Conservation (phyloP, 2,329 filamentous ascomycete genomes). For the Paecilomyces dactylethromorphus region DNA sequence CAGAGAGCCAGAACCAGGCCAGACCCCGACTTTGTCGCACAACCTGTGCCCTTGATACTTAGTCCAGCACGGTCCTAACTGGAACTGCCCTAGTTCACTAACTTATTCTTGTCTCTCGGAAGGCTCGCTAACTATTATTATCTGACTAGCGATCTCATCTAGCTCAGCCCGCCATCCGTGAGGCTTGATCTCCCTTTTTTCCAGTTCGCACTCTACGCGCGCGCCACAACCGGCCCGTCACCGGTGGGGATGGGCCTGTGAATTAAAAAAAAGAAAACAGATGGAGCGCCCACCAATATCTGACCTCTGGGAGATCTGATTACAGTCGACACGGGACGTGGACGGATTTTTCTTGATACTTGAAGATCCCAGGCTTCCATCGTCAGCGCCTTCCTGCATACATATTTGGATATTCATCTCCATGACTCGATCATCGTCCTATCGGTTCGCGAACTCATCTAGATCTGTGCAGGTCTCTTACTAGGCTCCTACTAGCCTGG, state of each 20-base stretch:
- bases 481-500: background rate
- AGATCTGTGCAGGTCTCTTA: background rate
- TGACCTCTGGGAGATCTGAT: background rate
- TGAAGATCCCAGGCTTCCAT: background rate
- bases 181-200: background rate
- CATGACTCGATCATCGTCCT: background rate
- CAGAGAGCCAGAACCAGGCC: background rate
- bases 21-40: background rate
- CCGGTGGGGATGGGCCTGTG: conserved; percentile 16
- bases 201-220: background rate
- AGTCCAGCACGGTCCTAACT: background rate
- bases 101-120: background rate
- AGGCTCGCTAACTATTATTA: background rate
- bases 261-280: conserved; percentile 13
- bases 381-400: background rate
- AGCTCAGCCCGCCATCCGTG: background rate
- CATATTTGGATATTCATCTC: background rate
- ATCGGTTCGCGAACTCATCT: background rate
- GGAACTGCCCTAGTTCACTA: background rate
- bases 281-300: background rate
- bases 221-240: background rate
- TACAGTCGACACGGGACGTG: background rate
- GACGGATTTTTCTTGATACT: background rate
- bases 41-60: background rate
- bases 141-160: background rate